Evolutionary conservation across 768 basidiomycete genomes (phyloP).

Genomic region (Piloderma croceum): DNA sequence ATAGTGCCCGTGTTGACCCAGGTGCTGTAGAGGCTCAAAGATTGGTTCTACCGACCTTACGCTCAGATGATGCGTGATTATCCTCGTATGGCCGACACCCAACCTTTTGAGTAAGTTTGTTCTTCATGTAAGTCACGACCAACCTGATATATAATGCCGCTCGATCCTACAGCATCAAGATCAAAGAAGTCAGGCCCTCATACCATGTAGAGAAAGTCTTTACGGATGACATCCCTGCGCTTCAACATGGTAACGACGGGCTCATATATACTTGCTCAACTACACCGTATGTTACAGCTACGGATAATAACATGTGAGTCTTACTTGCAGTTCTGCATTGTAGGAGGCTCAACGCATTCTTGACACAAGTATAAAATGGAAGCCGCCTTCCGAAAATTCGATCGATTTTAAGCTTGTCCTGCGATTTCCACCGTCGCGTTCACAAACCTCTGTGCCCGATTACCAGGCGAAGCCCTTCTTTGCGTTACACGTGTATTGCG

Average conservation of each 20-base stretch:
- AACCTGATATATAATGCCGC: slow-evolving; percentile 5
- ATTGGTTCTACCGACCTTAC: slow-evolving; percentile 82
- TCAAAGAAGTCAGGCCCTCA: slow-evolving; percentile 83
- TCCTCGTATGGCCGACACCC: slow-evolving; percentile 54
- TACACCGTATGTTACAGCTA: slow-evolving; percentile 74
- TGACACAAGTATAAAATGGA: slow-evolving; percentile 85
- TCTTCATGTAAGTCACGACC: not conserved
- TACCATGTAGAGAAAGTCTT: slow-evolving; percentile 89
- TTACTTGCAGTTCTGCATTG: too few relatives aligned
- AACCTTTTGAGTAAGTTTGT: slow-evolving; percentile 77
- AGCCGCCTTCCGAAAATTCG: slow-evolving; percentile 95
- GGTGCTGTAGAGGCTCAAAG: slow-evolving; percentile 58
- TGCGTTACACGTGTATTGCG: slow-evolving; percentile 76
- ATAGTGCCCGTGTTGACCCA: slow-evolving; percentile 8
- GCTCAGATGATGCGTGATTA: slow-evolving; percentile 60
- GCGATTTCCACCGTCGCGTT: slow-evolving; percentile 72
- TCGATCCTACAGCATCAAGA: slow-evolving; percentile 55
- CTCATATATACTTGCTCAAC: slow-evolving; percentile 93
- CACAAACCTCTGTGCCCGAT: slow-evolving; percentile 60
- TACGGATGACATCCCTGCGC: slow-evolving; percentile 68
- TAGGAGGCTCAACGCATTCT: too few relatives aligned
- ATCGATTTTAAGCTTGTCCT: slow-evolving; percentile 95
- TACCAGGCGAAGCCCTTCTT: slow-evolving; percentile 83
- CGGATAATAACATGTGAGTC: slow-evolving; percentile 82
- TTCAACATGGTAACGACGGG: slow-evolving; percentile 93